Percentiles rank a stretch among this genome's conserved stretches.
Conservation (phyloP, 2,329 filamentous ascomycete species). For the Trichoderma asperellum region DNA sequence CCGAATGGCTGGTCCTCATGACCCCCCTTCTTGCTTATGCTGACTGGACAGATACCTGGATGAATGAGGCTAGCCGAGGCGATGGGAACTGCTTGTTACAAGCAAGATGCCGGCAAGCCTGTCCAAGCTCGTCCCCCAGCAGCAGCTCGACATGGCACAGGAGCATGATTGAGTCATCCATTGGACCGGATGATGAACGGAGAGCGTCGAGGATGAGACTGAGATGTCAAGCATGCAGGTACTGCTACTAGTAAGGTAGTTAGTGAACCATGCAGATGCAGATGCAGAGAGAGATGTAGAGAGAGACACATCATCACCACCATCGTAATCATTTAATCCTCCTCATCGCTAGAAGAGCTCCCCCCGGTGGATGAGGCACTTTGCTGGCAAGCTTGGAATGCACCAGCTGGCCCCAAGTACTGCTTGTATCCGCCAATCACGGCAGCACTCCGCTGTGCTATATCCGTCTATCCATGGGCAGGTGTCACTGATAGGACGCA, state of each 20-base stretch:
- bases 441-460: background rate
- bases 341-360: background rate
- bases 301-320: background rate
- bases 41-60: background rate
- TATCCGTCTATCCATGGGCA: background rate
- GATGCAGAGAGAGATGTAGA: background rate
- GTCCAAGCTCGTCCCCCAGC: background rate
- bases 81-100: background rate
- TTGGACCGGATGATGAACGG: background rate
- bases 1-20: conserved; percentile 3
- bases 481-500: conserved; percentile 3
- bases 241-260: background rate
- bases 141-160: background rate
- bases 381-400: background rate
- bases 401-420: too few species aligned
- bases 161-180: background rate
- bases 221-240: background rate
- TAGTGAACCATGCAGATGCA: background rate
- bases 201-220: background rate
- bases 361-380: background rate
- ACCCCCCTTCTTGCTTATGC: background rate
- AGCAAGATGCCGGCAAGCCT: background rate
- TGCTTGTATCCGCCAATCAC: background rate
- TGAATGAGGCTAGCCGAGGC: background rate
- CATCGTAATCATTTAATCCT: background rate